A percentile compares a stretch with the other conserved stretches of the same genome.
phyloP scores from a whole-genome alignment of 2,329 filamentous ascomycete genomes.

The Exophiala alcalophila region DNA sequence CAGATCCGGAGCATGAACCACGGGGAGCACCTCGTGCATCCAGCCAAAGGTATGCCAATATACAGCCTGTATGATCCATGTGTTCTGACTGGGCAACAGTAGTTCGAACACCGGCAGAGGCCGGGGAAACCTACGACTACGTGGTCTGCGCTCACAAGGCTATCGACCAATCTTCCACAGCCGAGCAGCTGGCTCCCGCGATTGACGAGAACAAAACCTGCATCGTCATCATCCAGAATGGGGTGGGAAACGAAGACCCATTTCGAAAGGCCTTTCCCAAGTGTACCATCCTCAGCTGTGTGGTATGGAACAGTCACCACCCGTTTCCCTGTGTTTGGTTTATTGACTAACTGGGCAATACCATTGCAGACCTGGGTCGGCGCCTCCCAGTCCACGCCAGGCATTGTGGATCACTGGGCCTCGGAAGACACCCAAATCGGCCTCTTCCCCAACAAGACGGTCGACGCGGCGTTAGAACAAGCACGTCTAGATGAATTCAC shows the following conservation, averaged over 20 bases:
- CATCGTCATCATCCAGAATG: slow-evolving; percentile 43
- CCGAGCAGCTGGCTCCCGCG: slow-evolving; percentile 36
- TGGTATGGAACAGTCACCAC: slow-evolving; percentile 37
- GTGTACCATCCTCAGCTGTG: slow-evolving; percentile 38
- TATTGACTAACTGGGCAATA: background rate
- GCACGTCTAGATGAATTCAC: slow-evolving; percentile 43
- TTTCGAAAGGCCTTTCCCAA: slow-evolving; percentile 36
- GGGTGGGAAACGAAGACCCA: slow-evolving; percentile 42
- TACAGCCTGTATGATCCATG: too few species aligned
- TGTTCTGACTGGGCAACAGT: slow-evolving; percentile 31
- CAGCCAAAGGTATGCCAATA: slow-evolving; percentile 36
- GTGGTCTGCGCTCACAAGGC: slow-evolving; percentile 43
- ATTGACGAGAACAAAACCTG: slow-evolving; percentile 39
- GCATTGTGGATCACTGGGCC: slow-evolving; percentile 50
- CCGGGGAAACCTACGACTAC: slow-evolving; percentile 35
- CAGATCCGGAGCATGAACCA: slow-evolving; percentile 43
- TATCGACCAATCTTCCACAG: slow-evolving; percentile 41
- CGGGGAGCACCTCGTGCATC: slow-evolving; percentile 37
- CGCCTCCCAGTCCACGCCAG: slow-evolving; percentile 50
- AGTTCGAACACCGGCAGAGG: slow-evolving; percentile 39
- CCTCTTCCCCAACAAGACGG: slow-evolving; percentile 44
- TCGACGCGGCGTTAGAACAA: slow-evolving; percentile 36
- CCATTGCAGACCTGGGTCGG: slow-evolving; percentile 51
- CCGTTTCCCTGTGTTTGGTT: background rate
- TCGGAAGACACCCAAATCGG: slow-evolving; percentile 57